These are phyloP conservation scores for Multifurca ochricompacta DNA, from an alignment of 768 basidiomycete genomes.

Conservation along the genomic window DNA sequence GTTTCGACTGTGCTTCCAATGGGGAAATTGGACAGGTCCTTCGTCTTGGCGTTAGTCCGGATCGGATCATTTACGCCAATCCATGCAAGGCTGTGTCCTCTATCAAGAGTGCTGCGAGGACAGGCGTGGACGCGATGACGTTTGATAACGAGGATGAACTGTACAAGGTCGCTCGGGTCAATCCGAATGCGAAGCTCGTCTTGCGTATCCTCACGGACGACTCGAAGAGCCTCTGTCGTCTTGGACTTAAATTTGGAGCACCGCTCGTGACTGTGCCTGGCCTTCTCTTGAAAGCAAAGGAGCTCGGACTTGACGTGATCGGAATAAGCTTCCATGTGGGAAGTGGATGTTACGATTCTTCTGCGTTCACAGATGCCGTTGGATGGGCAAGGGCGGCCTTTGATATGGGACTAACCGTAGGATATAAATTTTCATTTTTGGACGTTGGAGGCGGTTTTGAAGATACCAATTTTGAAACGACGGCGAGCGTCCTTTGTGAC, in stretches of 20 bases:
- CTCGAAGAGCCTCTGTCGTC: slow-evolving; percentile 85
- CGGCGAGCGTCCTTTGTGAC: slow-evolving; percentile 58
- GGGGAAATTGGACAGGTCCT: slow-evolving; percentile 84
- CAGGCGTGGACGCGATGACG: slow-evolving; percentile 88
- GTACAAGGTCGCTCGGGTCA: slow-evolving; percentile 77
- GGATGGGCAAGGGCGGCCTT: slow-evolving; percentile 76
- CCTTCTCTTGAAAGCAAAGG: slow-evolving; percentile 70
- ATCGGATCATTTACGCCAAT: slow-evolving; percentile 93
- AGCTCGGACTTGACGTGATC: slow-evolving; percentile 76
- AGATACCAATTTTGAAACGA: slow-evolving; percentile 73
- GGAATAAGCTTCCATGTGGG: slow-evolving; percentile 99
- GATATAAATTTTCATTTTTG: slow-evolving; percentile 75
- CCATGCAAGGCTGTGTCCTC: slow-evolving; percentile 97
- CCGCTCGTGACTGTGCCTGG: slow-evolving; percentile 71
- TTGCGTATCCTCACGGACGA: slow-evolving; percentile 98
- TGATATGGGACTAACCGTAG: slow-evolving; percentile 74
- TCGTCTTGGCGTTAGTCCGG: slow-evolving; percentile 61
- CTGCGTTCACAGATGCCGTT: slow-evolving; percentile 85
- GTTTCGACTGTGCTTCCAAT: slow-evolving; percentile 97
- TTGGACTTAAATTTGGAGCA: slow-evolving; percentile 96
- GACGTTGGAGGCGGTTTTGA: slow-evolving; percentile 98
- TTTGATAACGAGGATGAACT: slow-evolving; percentile 98
- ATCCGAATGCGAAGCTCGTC: slow-evolving; percentile 80
- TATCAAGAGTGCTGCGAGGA: slow-evolving; percentile 73
- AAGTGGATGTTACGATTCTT: slow-evolving; percentile 90